These are phyloP conservation scores for Aegle marmelos DNA, from an alignment of 345 rosid species.

Conservation along the genomic window DNA sequence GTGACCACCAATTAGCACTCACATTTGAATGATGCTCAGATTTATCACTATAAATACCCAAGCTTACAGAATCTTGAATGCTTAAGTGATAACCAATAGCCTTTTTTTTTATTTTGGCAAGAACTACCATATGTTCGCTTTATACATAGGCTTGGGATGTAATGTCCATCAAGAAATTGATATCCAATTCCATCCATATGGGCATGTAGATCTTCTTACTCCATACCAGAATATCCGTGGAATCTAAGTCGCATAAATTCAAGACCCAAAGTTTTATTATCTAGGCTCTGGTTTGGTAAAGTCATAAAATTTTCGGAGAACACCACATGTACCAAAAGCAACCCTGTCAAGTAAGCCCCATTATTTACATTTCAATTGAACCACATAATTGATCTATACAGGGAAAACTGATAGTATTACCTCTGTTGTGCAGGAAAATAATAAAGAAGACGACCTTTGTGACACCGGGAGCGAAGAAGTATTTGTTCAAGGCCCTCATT, in stretches of 20 bases:
- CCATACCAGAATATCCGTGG: background rate
- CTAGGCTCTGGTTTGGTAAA: background rate
- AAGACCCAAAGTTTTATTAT: background rate
- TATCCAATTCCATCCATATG: background rate
- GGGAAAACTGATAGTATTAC: constrained; percentile 28
- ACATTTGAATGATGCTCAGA: background rate
- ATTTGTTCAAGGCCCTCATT: constrained; percentile 64
- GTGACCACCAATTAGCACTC: background rate
- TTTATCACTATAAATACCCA: background rate
- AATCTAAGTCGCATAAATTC: background rate
- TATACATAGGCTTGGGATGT: background rate
- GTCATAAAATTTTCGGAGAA: background rate
- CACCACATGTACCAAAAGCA: background rate
- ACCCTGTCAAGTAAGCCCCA: background rate
- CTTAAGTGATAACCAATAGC: background rate
- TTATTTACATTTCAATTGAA: background rate
- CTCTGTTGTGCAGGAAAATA: constrained; percentile 73
- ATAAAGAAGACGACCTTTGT: constrained; percentile 88
- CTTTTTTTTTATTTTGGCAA: too few relatives aligned
- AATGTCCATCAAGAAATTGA: background rate
- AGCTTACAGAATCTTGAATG: background rate
- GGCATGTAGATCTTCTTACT: background rate
- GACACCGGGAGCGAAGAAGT: constrained; percentile 73
- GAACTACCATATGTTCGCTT: background rate
- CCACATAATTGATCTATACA: background rate